A percentile compares a stretch with the other conserved stretches of the same genome.
phyloP scores from a whole-genome alignment of 352 stramenopile genomes.

The Phytophthora niederhauseri region DNA sequence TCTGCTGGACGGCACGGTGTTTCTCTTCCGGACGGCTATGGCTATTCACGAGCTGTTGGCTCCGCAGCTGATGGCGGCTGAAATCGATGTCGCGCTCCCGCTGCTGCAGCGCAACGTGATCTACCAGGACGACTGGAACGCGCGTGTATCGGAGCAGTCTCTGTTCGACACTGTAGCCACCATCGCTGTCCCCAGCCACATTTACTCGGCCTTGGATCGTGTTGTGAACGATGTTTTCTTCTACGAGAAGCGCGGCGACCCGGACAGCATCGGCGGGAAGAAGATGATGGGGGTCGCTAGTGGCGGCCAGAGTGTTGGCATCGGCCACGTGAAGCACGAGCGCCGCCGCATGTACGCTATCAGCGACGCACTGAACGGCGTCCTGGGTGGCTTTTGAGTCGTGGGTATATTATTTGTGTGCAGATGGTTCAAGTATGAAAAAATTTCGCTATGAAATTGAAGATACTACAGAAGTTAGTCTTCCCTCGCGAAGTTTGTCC shows the following conservation, averaged over 20 bases:
- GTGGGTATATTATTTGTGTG: background rate
- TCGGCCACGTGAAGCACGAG: constrained; percentile 72
- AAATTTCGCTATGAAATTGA: background rate
- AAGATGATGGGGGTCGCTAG: constrained; percentile 47
- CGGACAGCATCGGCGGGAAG: constrained; percentile 27
- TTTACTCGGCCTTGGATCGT: constrained; percentile 72
- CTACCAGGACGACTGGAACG: constrained; percentile 67
- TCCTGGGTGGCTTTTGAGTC: constrained; percentile 68
- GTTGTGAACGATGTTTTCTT: constrained; percentile 89
- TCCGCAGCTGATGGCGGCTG: constrained; percentile 51
- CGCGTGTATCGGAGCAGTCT: constrained; percentile 64
- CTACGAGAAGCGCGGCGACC: constrained; percentile 67
- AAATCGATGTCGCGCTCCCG: constrained; percentile 81
- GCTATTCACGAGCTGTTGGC: constrained; percentile 80
- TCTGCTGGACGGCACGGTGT: constrained; percentile 82
- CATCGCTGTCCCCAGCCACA: constrained; percentile 68
- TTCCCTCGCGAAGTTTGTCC: background rate
- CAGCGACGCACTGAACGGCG: constrained; percentile 75
- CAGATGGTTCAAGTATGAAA: background rate
- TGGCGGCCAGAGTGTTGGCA: constrained; percentile 69
- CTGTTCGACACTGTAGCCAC: constrained; percentile 71
- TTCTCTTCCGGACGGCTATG: constrained; percentile 83
- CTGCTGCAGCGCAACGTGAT: constrained; percentile 72
- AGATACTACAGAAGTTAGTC: background rate
- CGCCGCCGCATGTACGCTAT: constrained; percentile 78